Conservation (phyloP, 768 basidiomycete genomes). For the Leccinum pellstonianum region DNA sequence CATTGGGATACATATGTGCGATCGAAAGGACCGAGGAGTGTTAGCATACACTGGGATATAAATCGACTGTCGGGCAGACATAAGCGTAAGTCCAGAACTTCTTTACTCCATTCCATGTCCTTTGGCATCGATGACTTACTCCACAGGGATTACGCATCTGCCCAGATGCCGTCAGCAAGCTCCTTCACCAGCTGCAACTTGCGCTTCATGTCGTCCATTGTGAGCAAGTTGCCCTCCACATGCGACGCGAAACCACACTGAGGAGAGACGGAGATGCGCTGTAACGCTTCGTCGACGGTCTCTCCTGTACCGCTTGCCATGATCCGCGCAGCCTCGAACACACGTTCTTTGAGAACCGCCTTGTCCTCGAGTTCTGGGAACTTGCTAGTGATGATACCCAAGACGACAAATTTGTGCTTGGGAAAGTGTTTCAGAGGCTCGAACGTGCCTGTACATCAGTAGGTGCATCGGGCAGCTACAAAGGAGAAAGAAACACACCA, state of each 20-base stretch:
- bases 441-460: conserved; percentile 24
- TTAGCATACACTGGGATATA: neutral
- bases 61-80: neutral
- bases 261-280: neutral
- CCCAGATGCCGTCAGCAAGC: neutral
- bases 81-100: neutral
- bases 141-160: neutral
- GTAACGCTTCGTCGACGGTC: neutral
- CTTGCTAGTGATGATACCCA: conserved; percentile 46
- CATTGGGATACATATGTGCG: neutral
- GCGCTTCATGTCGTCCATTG: neutral
- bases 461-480: neutral
- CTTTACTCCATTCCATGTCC: neutral
- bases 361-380: conserved; percentile 43
- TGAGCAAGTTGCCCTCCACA: neutral
- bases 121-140: neutral
- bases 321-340: neutral
- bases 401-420: conserved; percentile 39
- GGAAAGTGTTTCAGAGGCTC: conserved; percentile 35
- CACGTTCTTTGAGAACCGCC: neutral
- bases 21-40: no score
- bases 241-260: neutral
- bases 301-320: neutral
- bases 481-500: conserved; percentile 24
- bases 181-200: neutral